Base-by-base conservation (phyloP, 1,139 yeast genomes). In the Pichia norvegensis region DNA sequence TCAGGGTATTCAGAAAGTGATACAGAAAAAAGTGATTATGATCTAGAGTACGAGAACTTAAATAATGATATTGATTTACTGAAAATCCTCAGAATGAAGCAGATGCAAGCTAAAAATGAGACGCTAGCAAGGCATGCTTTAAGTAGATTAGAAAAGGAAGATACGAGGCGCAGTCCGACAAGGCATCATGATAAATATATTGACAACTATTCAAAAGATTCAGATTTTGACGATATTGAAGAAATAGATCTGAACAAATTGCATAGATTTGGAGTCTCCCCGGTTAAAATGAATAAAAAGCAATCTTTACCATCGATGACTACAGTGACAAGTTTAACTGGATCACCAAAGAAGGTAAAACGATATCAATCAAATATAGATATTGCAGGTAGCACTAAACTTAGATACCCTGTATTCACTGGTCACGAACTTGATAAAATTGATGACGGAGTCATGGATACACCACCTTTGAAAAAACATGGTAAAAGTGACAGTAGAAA, bases 1-100 rank as follows among this genome's bases (percentile, higher is more conserved):
- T 53, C 60, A 3, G 49, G 49, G 17, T 54, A 46, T 37, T 47
- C 58, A 22, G 62, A 60, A 37, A 55, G 55, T 36, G 63, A 58
- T n/a, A 58, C 62, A 0, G 64, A 60, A 16, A 56, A 57, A 36
- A 60, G 63, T 45, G 65, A 61, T 41, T 61, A 61, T 41, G 60
- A 56, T 1, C 61, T 56, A 13, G 63, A 61, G 38, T 61, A 54
- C 43, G 50, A 47, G 25, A 44, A 49, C 6, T 38, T 29, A 14
- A 36, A 36, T 11, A 16, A 27, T 10, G 33, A 38, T 7, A 16
- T 46, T 8, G 53, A 58, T 42, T 40, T 60, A 29, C 19, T 49
- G 3, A 40, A 43, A 29, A 47, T 41, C 7, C 45, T 50, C 8
- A 42, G 44, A 27, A 41, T 40, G 21, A 50, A 54, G 19, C 55